phyloP scores from a whole-genome alignment of 805 yeast species.

The Zygoascus tannicola region DNA sequence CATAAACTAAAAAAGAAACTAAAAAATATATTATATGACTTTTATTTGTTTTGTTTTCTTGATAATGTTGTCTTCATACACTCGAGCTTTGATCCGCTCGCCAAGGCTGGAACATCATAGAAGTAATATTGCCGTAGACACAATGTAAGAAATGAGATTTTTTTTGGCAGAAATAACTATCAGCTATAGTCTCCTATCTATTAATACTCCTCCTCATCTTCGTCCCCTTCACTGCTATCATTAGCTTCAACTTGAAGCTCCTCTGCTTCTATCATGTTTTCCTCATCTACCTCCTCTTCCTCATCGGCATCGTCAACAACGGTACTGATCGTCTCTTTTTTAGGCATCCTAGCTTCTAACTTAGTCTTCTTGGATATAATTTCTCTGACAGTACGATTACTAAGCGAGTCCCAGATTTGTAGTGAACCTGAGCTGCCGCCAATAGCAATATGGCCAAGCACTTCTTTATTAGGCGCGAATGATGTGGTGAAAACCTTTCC shows the following conservation, averaged over 20 bases:
- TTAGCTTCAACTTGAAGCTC: slow-evolving; percentile 1
- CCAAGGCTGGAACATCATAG: too few relatives aligned
- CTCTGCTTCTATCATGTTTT: slow-evolving; percentile 9
- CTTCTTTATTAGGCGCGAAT: slow-evolving; percentile 82
- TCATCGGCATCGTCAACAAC: slow-evolving; percentile 10
- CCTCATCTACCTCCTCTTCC: slow-evolving; percentile 11
- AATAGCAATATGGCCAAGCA: slow-evolving; percentile 70
- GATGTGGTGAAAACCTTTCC: slow-evolving; percentile 80
- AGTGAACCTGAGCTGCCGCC: slow-evolving; percentile 83
- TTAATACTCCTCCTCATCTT: slow-evolving; percentile 10
- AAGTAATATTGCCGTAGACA: too few relatives aligned
- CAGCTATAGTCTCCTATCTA: too few relatives aligned
- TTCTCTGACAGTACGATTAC: slow-evolving; percentile 68
- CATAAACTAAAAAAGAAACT: too few relatives aligned
- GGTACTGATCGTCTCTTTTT: slow-evolving; percentile 5
- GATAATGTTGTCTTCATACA: too few relatives aligned
- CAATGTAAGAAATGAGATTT: too few relatives aligned
- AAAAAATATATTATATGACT: too few relatives aligned
- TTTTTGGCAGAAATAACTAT: too few relatives aligned
- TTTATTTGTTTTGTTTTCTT: too few relatives aligned
- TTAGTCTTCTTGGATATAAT: slow-evolving; percentile 40
- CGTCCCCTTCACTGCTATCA: slow-evolving; percentile 24
- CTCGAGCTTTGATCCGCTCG: too few relatives aligned
- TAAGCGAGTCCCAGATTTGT: slow-evolving; percentile 88
- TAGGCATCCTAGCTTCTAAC: slow-evolving; percentile 3